These are phyloP conservation scores for Mycosarcoma maydis DNA, from an alignment of 1,284 basidiomycete genomes.

Conservation along the genomic window DNA sequence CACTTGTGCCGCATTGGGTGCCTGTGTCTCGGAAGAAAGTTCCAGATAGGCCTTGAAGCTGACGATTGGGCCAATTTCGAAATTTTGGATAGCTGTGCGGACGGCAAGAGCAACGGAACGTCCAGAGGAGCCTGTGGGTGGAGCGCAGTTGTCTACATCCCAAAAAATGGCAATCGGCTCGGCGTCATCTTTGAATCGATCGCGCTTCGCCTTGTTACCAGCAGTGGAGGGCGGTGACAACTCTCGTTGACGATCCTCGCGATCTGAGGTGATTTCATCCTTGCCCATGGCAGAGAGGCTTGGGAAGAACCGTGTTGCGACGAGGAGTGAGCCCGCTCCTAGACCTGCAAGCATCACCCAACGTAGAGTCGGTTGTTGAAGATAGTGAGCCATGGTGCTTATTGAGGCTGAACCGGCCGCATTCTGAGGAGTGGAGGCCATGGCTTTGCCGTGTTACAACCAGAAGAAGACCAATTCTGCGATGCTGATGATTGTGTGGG, in stretches of 20 bases:
- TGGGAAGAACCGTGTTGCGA: constrained; percentile 15
- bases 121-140: constrained; percentile 57
- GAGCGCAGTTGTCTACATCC: constrained; percentile 61
- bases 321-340: constrained; percentile 26
- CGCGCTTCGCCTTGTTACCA: constrained; percentile 20
- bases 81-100: constrained; percentile 45
- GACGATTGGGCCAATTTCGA: constrained; percentile 47
- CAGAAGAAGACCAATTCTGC: neutral
- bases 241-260: constrained; percentile 6
- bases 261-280: neutral
- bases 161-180: constrained; percentile 58
- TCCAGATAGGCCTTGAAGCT: constrained; percentile 63
- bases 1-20: constrained; percentile 46
- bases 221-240: constrained; percentile 11
- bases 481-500: neutral
- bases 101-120: constrained; percentile 51
- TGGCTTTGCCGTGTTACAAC: constrained; percentile 4
- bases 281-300: neutral
- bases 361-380: constrained; percentile 28
- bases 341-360: constrained; percentile 35
- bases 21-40: constrained; percentile 46
- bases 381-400: constrained; percentile 14
- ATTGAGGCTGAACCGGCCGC: constrained; percentile 28
- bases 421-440: constrained; percentile 28
- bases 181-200: constrained; percentile 27